A percentile compares a stretch with the other conserved stretches of the same genome.
phyloP scores from a whole-genome alignment of 257 asterid genomes.

The Fraxinus pennsylvanica region DNA sequence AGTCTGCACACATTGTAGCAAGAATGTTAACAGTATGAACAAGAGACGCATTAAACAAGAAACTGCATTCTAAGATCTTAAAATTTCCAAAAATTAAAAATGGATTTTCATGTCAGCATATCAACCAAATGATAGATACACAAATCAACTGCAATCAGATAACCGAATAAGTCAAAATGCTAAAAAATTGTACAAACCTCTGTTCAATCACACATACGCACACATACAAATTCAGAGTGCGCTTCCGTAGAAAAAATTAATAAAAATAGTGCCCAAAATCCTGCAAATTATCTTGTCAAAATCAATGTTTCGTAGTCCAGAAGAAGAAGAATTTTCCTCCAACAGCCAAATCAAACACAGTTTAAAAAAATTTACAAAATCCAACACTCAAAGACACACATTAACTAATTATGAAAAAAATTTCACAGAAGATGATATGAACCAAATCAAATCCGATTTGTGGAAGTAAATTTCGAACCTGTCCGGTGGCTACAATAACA shows the following conservation, averaged over 20 bases:
- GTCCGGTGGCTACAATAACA: slow-evolving; percentile 75
- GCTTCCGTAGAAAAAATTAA: no score
- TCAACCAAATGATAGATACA: background rate
- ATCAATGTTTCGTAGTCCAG: background rate
- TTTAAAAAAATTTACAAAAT: slow-evolving; percentile 1
- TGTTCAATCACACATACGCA: background rate
- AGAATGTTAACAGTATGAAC: slow-evolving; percentile 16
- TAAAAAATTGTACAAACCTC: no score
- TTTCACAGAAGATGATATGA: background rate
- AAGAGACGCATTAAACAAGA: background rate
- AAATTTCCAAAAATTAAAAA: background rate
- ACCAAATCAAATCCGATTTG: no score
- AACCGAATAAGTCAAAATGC: background rate
- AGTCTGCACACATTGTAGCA: slow-evolving; percentile 55
- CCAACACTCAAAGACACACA: background rate
- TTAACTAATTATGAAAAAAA: background rate
- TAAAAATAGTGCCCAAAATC: background rate
- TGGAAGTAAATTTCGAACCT: slow-evolving; percentile 41
- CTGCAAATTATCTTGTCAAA: background rate
- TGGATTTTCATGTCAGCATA: slow-evolving; percentile 4
- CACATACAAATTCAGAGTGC: background rate
- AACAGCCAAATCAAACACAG: background rate
- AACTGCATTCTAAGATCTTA: background rate
- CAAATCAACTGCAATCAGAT: background rate
- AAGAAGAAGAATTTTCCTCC: background rate